Evolutionary conservation across 768 basidiomycete species (phyloP), one percentile per base, ranked within the genome.

Genomic region (Gloeopeniophorella convolvens): DNA sequence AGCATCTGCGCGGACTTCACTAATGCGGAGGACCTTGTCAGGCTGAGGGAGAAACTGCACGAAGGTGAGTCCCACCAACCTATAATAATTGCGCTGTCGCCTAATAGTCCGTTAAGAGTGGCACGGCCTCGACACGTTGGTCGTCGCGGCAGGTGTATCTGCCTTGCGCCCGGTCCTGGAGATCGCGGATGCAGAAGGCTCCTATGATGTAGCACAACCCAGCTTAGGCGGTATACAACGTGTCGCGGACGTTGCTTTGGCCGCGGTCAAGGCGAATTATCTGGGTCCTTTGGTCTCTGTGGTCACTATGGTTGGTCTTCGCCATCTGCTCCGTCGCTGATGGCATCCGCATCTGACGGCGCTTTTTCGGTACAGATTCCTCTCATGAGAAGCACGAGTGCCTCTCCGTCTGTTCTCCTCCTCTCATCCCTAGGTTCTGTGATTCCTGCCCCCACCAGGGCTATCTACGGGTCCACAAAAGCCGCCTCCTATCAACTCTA

Each of bases 391-490:
- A 62, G 71, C 21, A 76, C 82, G 0, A 92, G 89, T 0, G 48
- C 63, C 0, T 72, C 78, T 0, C 91, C 92, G 0, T 79, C 88
- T 0, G 72, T 95, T 31, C 77, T 90, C 23, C 79, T 94, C 34
- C 63, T 96, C 30, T 89, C 89, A 7, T 86, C 83, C 24, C 70
- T 85, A 3, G 93, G 84, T 2, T 80, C 89, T 2, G 71, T 84
- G 5, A 81, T 93, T 30, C 88, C 93, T 2, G 80, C 92, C 0
- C 93, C 93, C 1, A 91, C 88, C 1, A 83, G 93, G 6, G 70
- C 88, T 1, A 68, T 97, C 30, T 97, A 97, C 62, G 80, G 77
- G 0, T 80, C 90, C 3, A 88, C 85, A 9, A 96, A 97, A 65
- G 73, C 84, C 2, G 86, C 91, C 0, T 80, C 85, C 1, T 75